Evolutionary conservation across 805 yeast genomes (phyloP).

Genomic region (Ogataea corticis): DNA sequence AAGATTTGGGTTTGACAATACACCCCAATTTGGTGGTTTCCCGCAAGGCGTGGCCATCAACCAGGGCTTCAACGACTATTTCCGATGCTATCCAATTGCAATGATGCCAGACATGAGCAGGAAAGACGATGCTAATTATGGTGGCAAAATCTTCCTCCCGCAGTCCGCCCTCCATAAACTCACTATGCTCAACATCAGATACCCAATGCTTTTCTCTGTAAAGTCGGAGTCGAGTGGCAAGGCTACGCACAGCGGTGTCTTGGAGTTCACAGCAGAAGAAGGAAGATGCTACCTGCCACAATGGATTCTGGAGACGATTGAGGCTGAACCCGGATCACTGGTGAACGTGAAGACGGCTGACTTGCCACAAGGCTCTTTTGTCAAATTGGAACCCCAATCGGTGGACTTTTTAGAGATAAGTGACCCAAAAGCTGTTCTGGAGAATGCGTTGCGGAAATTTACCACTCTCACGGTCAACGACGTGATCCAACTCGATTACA

Average conservation of each 20-base stretch:
- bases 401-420: constrained; percentile 89
- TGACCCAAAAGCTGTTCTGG: constrained; percentile 96
- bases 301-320: constrained; percentile 90
- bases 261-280: constrained; percentile 96
- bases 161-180: constrained; percentile 87
- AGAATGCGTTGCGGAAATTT: constrained; percentile 86
- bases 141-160: constrained; percentile 95
- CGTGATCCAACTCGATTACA: constrained; percentile 80
- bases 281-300: constrained; percentile 93
- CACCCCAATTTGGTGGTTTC: constrained; percentile 17
- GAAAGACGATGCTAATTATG: constrained; percentile 80
- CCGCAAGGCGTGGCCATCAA: constrained; percentile 20
- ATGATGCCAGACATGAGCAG: constrained; percentile 81
- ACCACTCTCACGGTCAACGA: constrained; percentile 85
- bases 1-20: constrained; percentile 17
- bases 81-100: constrained; percentile 87
- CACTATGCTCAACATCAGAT: constrained; percentile 87
- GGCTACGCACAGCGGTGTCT: constrained; percentile 86
- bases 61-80: constrained; percentile 72
- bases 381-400: constrained; percentile 93
- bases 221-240: constrained; percentile 57
- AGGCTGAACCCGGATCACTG: constrained; percentile 75
- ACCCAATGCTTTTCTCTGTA: constrained; percentile 92
- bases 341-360: constrained; percentile 74
- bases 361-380: constrained; percentile 83